Percentiles rank a stretch among this genome's conserved stretches.
phyloP scores from a whole-genome alignment of 495 filamentous ascomycete species.

The Glarea lozoyensis region DNA sequence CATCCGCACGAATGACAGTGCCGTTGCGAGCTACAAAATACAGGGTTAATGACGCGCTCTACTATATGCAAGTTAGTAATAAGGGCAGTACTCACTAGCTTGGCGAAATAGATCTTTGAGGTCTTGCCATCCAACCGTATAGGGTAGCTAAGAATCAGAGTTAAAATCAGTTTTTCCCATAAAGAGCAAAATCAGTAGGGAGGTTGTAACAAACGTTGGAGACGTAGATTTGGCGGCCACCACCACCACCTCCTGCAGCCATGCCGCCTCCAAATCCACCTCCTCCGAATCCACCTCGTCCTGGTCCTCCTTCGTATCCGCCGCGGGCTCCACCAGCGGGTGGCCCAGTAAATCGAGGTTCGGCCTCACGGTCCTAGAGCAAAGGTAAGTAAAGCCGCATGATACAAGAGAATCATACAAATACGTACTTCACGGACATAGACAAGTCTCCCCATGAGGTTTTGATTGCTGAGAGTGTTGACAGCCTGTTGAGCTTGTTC shows the following conservation, averaged over 20 bases:
- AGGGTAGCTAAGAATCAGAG: conserved; percentile 64
- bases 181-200: conserved; percentile 17
- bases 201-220: conserved; percentile 79
- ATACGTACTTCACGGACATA: conserved; percentile 89
- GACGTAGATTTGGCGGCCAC: conserved; percentile 87
- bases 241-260: conserved; percentile 34
- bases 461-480: conserved; percentile 97
- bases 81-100: conserved; percentile 58
- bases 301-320: conserved; percentile 48
- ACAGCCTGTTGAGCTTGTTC: conserved; percentile 98
- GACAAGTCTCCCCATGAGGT: conserved; percentile 93
- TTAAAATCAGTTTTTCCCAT: conserved; percentile 15
- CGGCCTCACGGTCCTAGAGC: conserved; percentile 80
- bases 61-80: conserved; percentile 18
- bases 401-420: neutral
- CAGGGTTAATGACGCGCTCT: conserved; percentile 13
- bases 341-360: conserved; percentile 82
- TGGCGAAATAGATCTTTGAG: conserved; percentile 98
- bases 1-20: conserved; percentile 88
- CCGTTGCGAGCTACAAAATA: conserved; percentile 49
- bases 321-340: conserved; percentile 52
- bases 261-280: conserved; percentile 32
- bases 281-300: conserved; percentile 35
- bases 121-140: conserved; percentile 97
- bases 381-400: conserved; percentile 1